phyloP scores from a whole-genome alignment of 441 rosid species.

The Brassica balearica region DNA sequence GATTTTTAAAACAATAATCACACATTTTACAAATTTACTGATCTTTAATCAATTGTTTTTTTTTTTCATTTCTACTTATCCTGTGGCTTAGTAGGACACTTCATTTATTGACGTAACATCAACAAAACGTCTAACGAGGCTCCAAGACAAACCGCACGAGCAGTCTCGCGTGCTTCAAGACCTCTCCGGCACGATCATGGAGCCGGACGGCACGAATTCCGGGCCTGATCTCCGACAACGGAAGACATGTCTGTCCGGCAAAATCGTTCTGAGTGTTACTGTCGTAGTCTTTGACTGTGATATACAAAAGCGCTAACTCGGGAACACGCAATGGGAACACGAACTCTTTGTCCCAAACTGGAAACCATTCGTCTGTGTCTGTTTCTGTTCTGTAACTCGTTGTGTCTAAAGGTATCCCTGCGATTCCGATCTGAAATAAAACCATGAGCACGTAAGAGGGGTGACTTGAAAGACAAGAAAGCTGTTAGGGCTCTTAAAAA shows the following conservation, averaged over 20 bases:
- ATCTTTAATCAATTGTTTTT: not conserved
- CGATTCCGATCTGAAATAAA: constrained; percentile 60
- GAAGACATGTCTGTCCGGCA: constrained; percentile 82
- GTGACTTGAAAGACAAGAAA: constrained; percentile 12
- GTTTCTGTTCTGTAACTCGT: constrained; percentile 40
- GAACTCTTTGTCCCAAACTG: constrained; percentile 75
- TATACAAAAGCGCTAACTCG: constrained; percentile 66
- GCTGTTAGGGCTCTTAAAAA: constrained; percentile 16
- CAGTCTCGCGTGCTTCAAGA: constrained; percentile 55
- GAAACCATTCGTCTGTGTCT: constrained; percentile 69
- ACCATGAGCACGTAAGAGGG: not conserved
- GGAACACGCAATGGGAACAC: constrained; percentile 61
- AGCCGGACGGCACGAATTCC: constrained; percentile 47
- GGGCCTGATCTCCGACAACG: constrained; percentile 63
- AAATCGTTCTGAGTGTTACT: constrained; percentile 57
- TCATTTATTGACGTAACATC: constrained; percentile 9
- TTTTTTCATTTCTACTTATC: not conserved
- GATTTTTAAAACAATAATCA: constrained; percentile 5
- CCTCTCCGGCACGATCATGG: constrained; percentile 50
- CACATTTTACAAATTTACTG: constrained; percentile 36
- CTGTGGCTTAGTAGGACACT: not conserved
- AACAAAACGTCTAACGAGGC: constrained; percentile 26
- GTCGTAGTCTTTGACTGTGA: constrained; percentile 68
- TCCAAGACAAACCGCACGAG: constrained; percentile 62
- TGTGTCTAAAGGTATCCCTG: constrained; percentile 62